A percentile compares a stretch with the other conserved stretches of the same genome.
Evolutionary conservation across 192 early-diverging fungal species (phyloP).

Genomic region (Lobosporangium transversale): DNA sequence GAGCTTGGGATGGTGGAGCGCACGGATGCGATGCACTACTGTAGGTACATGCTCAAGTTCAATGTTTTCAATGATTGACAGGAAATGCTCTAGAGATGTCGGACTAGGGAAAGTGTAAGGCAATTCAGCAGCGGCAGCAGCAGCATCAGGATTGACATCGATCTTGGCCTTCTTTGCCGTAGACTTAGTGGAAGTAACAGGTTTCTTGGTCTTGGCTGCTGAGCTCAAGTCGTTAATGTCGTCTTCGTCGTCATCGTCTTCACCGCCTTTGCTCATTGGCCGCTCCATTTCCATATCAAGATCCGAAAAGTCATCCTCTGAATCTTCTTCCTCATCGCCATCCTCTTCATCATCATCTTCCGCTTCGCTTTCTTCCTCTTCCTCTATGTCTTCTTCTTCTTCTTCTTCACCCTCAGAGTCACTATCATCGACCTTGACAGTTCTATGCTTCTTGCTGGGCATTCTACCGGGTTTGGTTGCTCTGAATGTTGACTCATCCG

Average conservation of each 20-base stretch:
- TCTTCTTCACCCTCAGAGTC: constrained; percentile 48
- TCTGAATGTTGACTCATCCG: constrained; percentile 50
- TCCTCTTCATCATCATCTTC: constrained; percentile 33
- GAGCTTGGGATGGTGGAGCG: constrained; percentile 86
- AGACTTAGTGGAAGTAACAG: no score
- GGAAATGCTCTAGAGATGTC: constrained; percentile 72
- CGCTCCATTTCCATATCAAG: constrained; percentile 56
- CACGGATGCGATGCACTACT: constrained; percentile 84
- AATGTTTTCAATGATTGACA: constrained; percentile 70
- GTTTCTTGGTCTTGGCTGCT: constrained; percentile 38
- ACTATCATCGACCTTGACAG: constrained; percentile 35
- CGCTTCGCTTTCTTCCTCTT: constrained; percentile 17
- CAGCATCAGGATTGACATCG: constrained; percentile 43
- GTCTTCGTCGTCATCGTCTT: constrained; percentile 57
- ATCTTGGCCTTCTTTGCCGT: constrained; percentile 26
- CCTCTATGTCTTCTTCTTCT: constrained; percentile 55
- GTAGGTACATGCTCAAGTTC: constrained; percentile 73
- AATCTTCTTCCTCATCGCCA: constrained; percentile 53
- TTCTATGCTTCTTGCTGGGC: constrained; percentile 49
- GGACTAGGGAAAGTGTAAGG: constrained; percentile 91
- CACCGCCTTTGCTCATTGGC: constrained; percentile 20
- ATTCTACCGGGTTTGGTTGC: constrained; percentile 43
- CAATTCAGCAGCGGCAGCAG: constrained; percentile 60
- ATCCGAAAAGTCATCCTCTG: constrained; percentile 58
- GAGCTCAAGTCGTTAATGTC: constrained; percentile 59